A percentile compares a stretch with the other conserved stretches of the same genome.
Evolutionary conservation across 768 basidiomycete species (phyloP).

Genomic region (Trametes sanguinea): DNA sequence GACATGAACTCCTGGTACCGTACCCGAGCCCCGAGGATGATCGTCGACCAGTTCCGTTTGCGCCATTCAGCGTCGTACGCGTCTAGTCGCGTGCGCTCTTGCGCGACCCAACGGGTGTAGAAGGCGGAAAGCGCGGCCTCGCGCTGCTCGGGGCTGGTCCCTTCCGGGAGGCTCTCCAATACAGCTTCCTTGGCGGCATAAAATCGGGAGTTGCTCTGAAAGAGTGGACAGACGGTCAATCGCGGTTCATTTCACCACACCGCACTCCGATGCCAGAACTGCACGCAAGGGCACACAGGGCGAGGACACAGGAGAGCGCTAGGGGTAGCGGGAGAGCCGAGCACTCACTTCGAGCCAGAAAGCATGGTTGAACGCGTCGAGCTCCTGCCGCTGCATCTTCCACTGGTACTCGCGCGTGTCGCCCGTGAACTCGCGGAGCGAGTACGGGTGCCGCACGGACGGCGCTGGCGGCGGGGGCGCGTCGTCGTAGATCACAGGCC

Average conservation of each 20-base stretch:
- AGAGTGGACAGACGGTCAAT: neutral
- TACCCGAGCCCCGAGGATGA: conserved; percentile 60
- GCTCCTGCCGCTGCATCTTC: conserved; percentile 66
- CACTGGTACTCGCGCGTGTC: conserved; percentile 62
- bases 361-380: conserved; percentile 73
- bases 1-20: conserved; percentile 40
- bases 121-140: conserved; percentile 75
- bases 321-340: neutral
- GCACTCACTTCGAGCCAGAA: conserved; percentile 80
- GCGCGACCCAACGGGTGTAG: conserved; percentile 72
- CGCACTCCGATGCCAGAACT: too few relatives aligned
- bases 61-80: conserved; percentile 71
- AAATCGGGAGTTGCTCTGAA: conserved; percentile 82
- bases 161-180: conserved; percentile 55
- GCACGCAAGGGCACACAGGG: neutral
- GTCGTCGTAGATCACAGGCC: conserved; percentile 77
- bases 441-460: conserved; percentile 64
- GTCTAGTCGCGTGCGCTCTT: conserved; percentile 59
- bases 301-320: neutral
- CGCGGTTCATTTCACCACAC: too few relatives aligned
- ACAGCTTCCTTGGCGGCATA: conserved; percentile 65
- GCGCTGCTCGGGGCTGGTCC: conserved; percentile 52
- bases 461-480: conserved; percentile 37
- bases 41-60: conserved; percentile 55
- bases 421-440: conserved; percentile 66